Conservation (phyloP, 129 eudicot species). For the Calendula officinalis region DNA sequence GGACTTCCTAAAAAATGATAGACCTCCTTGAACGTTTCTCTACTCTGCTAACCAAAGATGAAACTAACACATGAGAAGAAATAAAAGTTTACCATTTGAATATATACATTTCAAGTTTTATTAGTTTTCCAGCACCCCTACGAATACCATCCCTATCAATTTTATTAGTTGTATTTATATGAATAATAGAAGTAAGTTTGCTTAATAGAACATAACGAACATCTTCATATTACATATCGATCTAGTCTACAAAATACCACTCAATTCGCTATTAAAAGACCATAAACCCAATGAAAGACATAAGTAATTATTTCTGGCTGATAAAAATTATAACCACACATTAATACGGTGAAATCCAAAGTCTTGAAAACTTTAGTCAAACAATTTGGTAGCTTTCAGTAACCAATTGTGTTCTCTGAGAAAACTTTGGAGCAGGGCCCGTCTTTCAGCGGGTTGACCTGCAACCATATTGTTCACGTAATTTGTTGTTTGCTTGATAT, state of each 20-base stretch:
- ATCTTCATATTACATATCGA: conserved; percentile 2
- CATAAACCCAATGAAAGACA: conserved; percentile 2
- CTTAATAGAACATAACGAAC: background rate
- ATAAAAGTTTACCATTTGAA: too few species aligned
- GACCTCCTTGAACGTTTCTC: too few species aligned
- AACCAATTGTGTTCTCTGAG: conserved; percentile 70
- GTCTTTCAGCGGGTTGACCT: conserved; percentile 84
- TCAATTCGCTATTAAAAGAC: too few species aligned
- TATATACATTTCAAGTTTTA: too few species aligned
- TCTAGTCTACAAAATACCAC: conserved; percentile 21
- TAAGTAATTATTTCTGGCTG: conserved; percentile 1
- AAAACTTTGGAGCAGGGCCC: conserved; percentile 73
- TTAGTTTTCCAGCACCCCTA: too few species aligned
- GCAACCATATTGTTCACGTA: conserved; percentile 12
- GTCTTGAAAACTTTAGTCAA: conserved; percentile 30
- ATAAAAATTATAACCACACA: conserved; percentile 23
- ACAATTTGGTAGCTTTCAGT: conserved; percentile 94
- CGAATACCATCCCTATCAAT: too few species aligned
- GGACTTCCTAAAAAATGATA: too few species aligned
- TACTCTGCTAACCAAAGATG: too few species aligned
- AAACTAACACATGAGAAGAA: too few species aligned
- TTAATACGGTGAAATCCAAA: conserved; percentile 7
- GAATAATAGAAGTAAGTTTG: too few species aligned
- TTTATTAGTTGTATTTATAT: too few species aligned
- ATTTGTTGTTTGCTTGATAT: background rate